Evolutionary conservation across 2,329 filamentous ascomycete genomes (phyloP), one percentile per base, ranked within the genome.

Genomic region (Talaromyces sp.): DNA sequence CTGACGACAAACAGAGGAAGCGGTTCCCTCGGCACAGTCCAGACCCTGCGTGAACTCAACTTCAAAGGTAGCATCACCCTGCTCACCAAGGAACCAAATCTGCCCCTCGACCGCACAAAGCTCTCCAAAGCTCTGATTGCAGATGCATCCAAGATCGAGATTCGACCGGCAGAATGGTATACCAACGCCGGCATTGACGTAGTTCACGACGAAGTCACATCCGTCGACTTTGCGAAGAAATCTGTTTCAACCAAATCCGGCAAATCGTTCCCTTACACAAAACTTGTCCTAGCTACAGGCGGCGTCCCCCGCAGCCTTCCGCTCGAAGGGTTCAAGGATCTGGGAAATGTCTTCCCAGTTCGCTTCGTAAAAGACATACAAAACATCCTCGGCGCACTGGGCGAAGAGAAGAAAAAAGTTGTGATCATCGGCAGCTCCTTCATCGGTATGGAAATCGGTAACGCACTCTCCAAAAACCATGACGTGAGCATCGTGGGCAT

Each of bases 361-460:
- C 87, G 95, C 62, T 88, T 83, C 11, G 82, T 96, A n/a, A 84
- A 88, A 48, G 89, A 98, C 73, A 87, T 89, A 0, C 87, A 93
- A 75, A 84, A 83, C 65, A 97, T 99, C 69, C 83, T 92, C 31
- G 84, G 82, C 1, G 92, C 92, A 7, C 90, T 96, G 56, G 92
- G 92, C 35, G 87, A 91, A 50, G 19, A 59, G 33, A 90, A 91
- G 74, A 97, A 97, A 84, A 97, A 97, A 78, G 88, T 99, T 69
- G 92, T 97, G 56, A 84, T 99, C 14, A 84, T 99, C 62, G 95
- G 95, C 47, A 94, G 90, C 66, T 96, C 92, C 0, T 99, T 99
- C 78, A 99, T 99, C 73, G 95, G 95, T 47, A 96, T 99, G 91
- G 95, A 99, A 78, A 87, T 96, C n/a, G 94, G 91, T 67, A 95